phyloP scores from a whole-genome alignment of 345 rosid genomes.

The Eucalyptus paniculata region DNA sequence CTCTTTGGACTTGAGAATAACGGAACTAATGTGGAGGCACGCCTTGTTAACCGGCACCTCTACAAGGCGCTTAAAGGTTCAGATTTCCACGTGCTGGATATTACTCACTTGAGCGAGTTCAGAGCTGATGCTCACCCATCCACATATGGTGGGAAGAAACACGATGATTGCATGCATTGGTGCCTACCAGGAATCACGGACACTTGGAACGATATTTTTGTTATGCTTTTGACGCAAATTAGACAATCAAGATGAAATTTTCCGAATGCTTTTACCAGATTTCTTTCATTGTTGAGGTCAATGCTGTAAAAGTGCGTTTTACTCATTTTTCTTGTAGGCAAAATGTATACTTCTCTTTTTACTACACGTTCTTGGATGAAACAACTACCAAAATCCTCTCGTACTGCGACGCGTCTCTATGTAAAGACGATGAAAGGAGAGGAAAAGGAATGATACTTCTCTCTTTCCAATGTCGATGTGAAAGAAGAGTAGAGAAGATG shows the following conservation, averaged over 20 bases:
- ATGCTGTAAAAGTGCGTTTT: not conserved
- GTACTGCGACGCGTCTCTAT: too few relatives aligned
- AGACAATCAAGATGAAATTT: conserved; percentile 4
- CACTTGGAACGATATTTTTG: conserved; percentile 73
- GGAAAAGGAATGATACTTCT: not conserved
- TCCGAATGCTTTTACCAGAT: not conserved
- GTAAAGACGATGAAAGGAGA: not conserved
- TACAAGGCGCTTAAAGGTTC: conserved; percentile 34
- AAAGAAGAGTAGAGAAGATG: not conserved
- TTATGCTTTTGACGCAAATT: conserved; percentile 10
- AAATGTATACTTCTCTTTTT: not conserved
- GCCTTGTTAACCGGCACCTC: conserved; percentile 59
- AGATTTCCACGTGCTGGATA: conserved; percentile 50
- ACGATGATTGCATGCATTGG: conserved; percentile 96
- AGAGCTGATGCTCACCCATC: conserved; percentile 95
- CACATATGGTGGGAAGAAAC: conserved; percentile 74
- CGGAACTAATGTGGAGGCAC: conserved; percentile 69
- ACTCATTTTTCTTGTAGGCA: not conserved
- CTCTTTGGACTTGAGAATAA: conserved; percentile 53
- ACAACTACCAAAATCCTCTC: not conserved
- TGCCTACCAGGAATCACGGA: conserved; percentile 90
- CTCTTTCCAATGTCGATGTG: not conserved
- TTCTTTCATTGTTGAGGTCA: not conserved
- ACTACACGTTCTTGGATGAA: not conserved
- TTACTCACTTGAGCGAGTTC: conserved; percentile 78